Percentiles rank a stretch among this genome's conserved stretches.
Conservation (phyloP, 1,284 basidiomycete genomes). For the Pholiota adiposa region DNA sequence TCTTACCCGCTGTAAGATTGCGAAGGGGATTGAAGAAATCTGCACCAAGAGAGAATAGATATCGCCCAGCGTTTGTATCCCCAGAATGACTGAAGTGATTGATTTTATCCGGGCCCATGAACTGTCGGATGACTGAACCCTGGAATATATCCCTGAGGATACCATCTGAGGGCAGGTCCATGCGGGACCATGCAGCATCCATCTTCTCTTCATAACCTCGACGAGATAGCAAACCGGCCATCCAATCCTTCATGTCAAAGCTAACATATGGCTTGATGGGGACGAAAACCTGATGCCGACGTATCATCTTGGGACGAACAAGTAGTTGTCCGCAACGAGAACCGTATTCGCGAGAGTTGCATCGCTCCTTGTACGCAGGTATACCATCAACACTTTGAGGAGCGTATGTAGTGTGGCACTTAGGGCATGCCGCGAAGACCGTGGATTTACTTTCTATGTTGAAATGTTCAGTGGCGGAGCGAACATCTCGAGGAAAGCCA, state of each 20-base stretch:
- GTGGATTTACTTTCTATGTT: background rate
- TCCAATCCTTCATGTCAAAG: conserved; percentile 19
- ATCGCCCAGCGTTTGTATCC: background rate
- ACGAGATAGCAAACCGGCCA: conserved; percentile 15
- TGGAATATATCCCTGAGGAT: conserved; percentile 3
- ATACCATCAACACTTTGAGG: background rate
- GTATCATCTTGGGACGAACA: background rate
- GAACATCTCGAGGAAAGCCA: background rate
- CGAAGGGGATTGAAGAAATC: conserved; percentile 2
- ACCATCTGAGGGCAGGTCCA: background rate
- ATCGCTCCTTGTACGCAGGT: background rate
- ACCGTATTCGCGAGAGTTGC: background rate
- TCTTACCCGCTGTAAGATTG: conserved; percentile 1
- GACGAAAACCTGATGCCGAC: background rate
- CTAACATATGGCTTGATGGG: conserved; percentile 19
- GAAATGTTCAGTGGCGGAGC: background rate
- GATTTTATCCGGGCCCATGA: conserved; percentile 3
- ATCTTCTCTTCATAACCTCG: conserved; percentile 14
- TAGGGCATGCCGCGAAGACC: background rate
- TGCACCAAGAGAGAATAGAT: conserved; percentile 1
- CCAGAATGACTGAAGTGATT: background rate
- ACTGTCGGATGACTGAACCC: conserved; percentile 6
- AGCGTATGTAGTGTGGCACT: conserved; percentile 1
- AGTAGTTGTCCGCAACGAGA: conserved; percentile 7
- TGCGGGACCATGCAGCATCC: conserved; percentile 11